These are phyloP conservation scores for Fusarium stilboides DNA, from an alignment of 2,329 filamentous ascomycete genomes.

Conservation along the genomic window DNA sequence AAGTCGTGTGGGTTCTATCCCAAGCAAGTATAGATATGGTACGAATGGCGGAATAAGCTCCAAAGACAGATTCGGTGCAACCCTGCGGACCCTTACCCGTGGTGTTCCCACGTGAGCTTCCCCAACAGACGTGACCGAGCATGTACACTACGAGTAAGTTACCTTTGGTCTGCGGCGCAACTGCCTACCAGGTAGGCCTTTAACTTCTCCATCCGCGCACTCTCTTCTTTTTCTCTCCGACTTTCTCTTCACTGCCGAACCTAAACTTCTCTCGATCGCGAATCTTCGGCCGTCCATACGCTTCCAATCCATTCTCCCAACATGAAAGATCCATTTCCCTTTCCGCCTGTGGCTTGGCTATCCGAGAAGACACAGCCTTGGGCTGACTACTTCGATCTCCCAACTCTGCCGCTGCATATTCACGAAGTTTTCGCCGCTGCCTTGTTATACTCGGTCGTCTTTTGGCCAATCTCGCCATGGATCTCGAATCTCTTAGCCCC, in stretches of 20 bases:
- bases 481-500: constrained; percentile 76
- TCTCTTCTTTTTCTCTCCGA: neutral
- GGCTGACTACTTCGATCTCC: constrained; percentile 73
- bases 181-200: constrained; percentile 8
- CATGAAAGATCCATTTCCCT: constrained; percentile 83
- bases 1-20: neutral
- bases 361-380: constrained; percentile 72
- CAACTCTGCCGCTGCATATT: constrained; percentile 80
- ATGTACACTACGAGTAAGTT: neutral
- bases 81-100: constrained; percentile 40
- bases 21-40: neutral
- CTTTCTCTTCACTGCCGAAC: neutral
- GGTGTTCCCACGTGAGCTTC: constrained; percentile 45
- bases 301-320: constrained; percentile 36
- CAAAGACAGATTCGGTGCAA: constrained; percentile 11
- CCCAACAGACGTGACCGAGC: constrained; percentile 44
- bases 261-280: neutral
- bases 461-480: constrained; percentile 76
- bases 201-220: constrained; percentile 3
- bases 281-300: neutral
- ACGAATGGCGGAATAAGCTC: constrained; percentile 19
- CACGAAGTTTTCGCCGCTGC: constrained; percentile 81
- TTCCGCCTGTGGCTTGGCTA: constrained; percentile 72
- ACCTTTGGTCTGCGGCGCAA: constrained; percentile 16
- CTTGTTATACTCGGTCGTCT: constrained; percentile 77